Evolutionary conservation across 1,139 yeast species (phyloP).

Genomic region (Zygosaccharomyces sapae): DNA sequence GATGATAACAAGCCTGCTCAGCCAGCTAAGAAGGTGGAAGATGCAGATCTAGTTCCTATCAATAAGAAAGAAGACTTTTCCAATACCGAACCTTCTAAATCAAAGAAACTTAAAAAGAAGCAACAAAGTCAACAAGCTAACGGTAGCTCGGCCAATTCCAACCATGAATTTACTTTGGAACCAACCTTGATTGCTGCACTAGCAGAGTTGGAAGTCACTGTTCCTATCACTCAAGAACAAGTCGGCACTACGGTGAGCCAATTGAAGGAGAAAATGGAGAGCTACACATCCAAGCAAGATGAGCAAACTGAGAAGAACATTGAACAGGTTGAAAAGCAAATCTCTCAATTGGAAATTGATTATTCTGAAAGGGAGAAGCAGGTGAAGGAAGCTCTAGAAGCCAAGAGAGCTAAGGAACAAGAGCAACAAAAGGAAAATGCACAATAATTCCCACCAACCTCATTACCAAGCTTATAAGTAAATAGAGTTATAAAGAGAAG

Average conservation of each 20-base stretch:
- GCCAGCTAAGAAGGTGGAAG: slow-evolving; percentile 47
- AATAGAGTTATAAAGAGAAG: background rate
- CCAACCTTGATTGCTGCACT: slow-evolving; percentile 76
- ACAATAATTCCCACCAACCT: slow-evolving; percentile 1
- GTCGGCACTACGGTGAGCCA: slow-evolving; percentile 61
- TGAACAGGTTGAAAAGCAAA: slow-evolving; percentile 69
- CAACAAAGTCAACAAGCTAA: slow-evolving; percentile 43
- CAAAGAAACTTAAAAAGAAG: slow-evolving; percentile 51
- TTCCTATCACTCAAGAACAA: slow-evolving; percentile 77
- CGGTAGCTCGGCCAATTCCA: slow-evolving; percentile 29
- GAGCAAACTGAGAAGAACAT: slow-evolving; percentile 75
- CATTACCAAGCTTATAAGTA: slow-evolving; percentile 2
- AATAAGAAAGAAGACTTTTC: slow-evolving; percentile 56
- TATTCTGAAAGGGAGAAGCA: slow-evolving; percentile 38
- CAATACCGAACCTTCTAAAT: slow-evolving; percentile 46
- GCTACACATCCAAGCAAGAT: slow-evolving; percentile 70
- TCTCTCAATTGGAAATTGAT: slow-evolving; percentile 52
- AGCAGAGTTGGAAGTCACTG: slow-evolving; percentile 68
- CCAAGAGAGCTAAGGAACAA: slow-evolving; percentile 32
- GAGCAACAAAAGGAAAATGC: slow-evolving; percentile 19
- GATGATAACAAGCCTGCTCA: slow-evolving; percentile 36
- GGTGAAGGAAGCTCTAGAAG: slow-evolving; percentile 39
- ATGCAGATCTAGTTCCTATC: slow-evolving; percentile 61
- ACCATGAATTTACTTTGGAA: slow-evolving; percentile 64
- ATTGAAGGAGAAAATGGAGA: slow-evolving; percentile 69